Base-by-base conservation (phyloP, 2,329 filamentous ascomycete species). In the Cryphonectria japonica region DNA sequence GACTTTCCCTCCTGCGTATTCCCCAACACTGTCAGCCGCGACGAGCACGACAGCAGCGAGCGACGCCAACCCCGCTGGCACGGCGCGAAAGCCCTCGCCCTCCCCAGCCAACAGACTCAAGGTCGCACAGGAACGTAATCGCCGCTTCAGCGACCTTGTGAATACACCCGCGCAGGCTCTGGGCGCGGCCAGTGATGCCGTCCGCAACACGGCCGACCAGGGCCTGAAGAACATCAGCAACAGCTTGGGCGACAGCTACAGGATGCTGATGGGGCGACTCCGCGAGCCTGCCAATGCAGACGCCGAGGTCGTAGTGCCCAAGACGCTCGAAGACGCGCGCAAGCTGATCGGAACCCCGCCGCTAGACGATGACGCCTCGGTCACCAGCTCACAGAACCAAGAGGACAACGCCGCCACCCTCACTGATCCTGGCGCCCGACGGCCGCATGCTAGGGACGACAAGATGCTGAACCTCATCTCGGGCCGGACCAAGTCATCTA, bases 241-340 rank as follows among this genome's bases (percentile, higher is more conserved):
- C 77, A 97, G 94, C 64, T 84, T 98, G 4, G 95, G 95, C 72
- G 94, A 93, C 77, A 98, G 94, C 78, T 97, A 98, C 82, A 96
- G 94, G 72, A 97, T 98, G 79, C 84, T 99, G 34, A 89, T 99
- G 69, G 95, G 95, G 22, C 93, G 94, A 75, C 85, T 98, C 29
- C 93, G 92, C 73, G 76, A 82, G 76, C 75, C 77, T 16, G 78
- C 80, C 1, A 80, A 82, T 39, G 80, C 82, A 7, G 81, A 82
- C 32, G 80, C 81, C 61, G 83, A 86, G 22, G 86, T 90, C 2
- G 82, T 89, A 8, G 86, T 97, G 0, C 96, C 96, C 1, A 95
- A 93, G 77, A 99, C 96, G 1, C 84, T 99, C 0, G 96, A 97
- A 76, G 96, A 99, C 77, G 96, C 95, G 22, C 88, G 94, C 63